These are phyloP conservation scores for Alternaria metachromatica DNA, from an alignment of 2,329 filamentous ascomycete species.

Conservation along the genomic window DNA sequence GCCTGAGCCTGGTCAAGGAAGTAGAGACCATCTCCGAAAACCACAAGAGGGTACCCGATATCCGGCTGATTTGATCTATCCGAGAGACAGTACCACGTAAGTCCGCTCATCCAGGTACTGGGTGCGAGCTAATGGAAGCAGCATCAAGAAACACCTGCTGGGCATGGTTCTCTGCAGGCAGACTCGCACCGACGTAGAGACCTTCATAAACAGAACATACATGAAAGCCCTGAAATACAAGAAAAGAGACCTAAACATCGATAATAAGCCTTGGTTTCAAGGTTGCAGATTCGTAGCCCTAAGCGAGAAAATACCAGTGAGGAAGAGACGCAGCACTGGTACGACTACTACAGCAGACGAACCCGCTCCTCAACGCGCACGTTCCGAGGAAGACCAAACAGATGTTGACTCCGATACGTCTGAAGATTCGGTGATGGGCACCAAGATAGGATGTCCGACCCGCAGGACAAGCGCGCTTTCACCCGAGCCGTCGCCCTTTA, in stretches of 20 bases:
- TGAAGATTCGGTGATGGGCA: not conserved
- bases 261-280: not conserved
- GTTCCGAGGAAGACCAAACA: not conserved
- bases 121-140: not conserved
- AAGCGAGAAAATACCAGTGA: not conserved
- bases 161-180: not conserved
- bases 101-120: not conserved
- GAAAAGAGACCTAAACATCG: not conserved
- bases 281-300: not conserved
- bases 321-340: not conserved
- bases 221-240: not conserved
- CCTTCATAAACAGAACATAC: not conserved
- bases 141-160: conserved; percentile 11
- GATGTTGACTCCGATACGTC: not conserved
- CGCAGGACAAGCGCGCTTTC: not conserved
- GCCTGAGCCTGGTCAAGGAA: conserved; percentile 9
- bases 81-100: conserved; percentile 12
- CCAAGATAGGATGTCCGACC: not conserved
- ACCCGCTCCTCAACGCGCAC: not conserved
- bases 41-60: conserved; percentile 13
- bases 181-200: not conserved
- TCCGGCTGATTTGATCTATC: conserved; percentile 17
- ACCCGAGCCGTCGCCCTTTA: not conserved
- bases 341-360: not conserved
- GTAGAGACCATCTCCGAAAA: conserved; percentile 14